Base-by-base conservation (phyloP, 768 basidiomycete genomes). In the Saitozyma podzolica region DNA sequence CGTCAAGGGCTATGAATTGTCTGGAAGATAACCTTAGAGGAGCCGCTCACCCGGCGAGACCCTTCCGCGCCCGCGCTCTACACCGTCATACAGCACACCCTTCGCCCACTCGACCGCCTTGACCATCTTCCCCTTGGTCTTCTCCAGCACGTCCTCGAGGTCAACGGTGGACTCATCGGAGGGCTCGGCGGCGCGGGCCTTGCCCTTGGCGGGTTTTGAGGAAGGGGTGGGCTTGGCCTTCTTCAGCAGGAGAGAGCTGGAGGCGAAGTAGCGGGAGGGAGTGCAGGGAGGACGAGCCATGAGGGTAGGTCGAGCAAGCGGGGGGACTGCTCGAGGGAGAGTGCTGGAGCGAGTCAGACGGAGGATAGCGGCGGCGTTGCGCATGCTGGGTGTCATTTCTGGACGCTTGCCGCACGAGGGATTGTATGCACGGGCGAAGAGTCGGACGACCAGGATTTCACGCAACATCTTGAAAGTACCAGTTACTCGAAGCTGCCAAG, bases 31-130 rank as follows among this genome's bases (percentile, higher is more conserved):
- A 29, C 29, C 5, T 29, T 2, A 29, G 29, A 29, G 29, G 58
- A 56, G 13, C 29, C n/a, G 61, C 76, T 54, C 42, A 79, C 78
- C 70, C 48, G 78, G 76, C 8, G 68, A 69, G 10, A 78, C 66
- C 41, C 73, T 64, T 8, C 78, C 78, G 52, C 72, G 60, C 13
- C 68, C 72, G 11, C 78, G 56, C 54, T 79, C 76, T 0, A 79
- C 80, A 39, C 80, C 78, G 19, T 80, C 81, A 50, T 71, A 73
- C 9, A 78, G 77, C 17, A 76, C 68, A 6, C 76, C 76, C 51
- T 72, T 74, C 51, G 79, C 81, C 66, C 80, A 80, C 17, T 74
- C 77, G 16, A 80, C 65, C 8, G 78, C 74, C 68, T 80, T 80
- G 57, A 80, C 78, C 69, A 81, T 81, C 66, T 74, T 76, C 68